Conservation (phyloP, 2,329 filamentous ascomycete genomes). For the Ascosphaera pollenicola region DNA sequence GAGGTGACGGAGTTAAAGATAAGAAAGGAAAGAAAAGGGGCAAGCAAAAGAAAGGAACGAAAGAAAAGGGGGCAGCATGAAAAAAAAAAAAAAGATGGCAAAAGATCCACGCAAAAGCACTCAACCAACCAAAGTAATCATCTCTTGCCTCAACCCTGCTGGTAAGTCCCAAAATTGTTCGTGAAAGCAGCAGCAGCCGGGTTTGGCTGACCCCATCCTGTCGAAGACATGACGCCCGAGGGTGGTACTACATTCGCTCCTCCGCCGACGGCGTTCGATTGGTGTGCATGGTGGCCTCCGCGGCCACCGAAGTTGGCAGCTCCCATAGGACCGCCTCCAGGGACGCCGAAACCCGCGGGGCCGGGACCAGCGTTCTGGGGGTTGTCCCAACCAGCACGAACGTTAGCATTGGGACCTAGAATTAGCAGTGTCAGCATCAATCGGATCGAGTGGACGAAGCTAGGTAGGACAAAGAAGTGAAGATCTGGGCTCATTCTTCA, state of each 20-base stretch:
- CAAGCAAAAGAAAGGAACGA: no score
- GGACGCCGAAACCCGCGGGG: no score
- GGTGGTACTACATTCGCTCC: no score
- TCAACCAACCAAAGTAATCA: slow-evolving; percentile 1
- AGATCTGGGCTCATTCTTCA: neutral
- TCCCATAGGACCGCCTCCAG: no score
- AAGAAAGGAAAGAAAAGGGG: no score
- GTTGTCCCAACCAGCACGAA: no score
- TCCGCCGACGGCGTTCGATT: neutral
- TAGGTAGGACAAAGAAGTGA: slow-evolving; percentile 1
- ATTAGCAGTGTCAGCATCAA: neutral
- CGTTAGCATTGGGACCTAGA: no score
- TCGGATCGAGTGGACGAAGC: slow-evolving; percentile 10
- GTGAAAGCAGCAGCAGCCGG: neutral
- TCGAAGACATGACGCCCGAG: neutral
- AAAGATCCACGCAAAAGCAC: neutral
- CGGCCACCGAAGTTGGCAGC: neutral
- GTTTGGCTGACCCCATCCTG: no score
- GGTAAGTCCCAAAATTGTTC: slow-evolving; percentile 1
- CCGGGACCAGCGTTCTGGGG: no score
- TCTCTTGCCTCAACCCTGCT: neutral
- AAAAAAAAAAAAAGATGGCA: slow-evolving; percentile 7
- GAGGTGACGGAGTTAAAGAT: no score
- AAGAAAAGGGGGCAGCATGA: slow-evolving; percentile 1
- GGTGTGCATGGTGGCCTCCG: neutral